phyloP scores from a whole-genome alignment of 306 rosid genomes.

The Clitoria ternatea region DNA sequence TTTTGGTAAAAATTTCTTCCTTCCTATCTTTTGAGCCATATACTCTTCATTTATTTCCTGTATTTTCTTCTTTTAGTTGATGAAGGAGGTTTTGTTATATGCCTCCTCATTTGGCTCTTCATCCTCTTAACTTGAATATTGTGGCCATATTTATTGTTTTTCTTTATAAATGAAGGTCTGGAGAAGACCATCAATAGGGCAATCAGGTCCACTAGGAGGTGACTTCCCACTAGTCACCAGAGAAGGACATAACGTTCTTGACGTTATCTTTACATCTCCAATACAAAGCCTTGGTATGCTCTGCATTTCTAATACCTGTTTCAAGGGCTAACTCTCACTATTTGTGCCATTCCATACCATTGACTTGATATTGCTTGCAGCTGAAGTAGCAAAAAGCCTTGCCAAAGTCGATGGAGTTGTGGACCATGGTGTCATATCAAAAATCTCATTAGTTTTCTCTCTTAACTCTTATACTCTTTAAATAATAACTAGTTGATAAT shows the following conservation, averaged over 20 bases:
- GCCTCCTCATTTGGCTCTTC: background rate
- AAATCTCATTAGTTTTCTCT: conserved; percentile 67
- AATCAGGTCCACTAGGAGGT: conserved; percentile 78
- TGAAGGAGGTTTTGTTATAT: background rate
- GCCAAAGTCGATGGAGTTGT: conserved; percentile 60
- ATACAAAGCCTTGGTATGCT: conserved; percentile 64
- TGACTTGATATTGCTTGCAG: conserved; percentile 42
- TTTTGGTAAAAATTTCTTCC: background rate
- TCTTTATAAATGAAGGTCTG: conserved; percentile 56
- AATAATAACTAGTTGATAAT: background rate
- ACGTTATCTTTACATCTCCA: conserved; percentile 89
- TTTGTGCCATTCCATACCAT: background rate
- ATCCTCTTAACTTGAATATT: background rate
- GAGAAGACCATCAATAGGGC: conserved; percentile 79
- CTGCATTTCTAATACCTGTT: background rate
- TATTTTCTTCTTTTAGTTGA: background rate
- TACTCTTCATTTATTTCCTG: background rate
- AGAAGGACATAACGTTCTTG: conserved; percentile 82
- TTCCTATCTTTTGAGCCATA: background rate
- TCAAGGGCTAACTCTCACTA: conserved; percentile 5
- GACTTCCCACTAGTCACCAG: conserved; percentile 66
- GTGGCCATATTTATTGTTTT: conserved; percentile 7
- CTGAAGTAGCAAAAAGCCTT: conserved; percentile 59
- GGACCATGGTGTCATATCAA: conserved; percentile 69
- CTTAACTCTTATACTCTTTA: conserved; percentile 18